Percentiles rank a stretch among this genome's conserved stretches.
Evolutionary conservation across 192 early-diverging fungal genomes (phyloP).

Genomic region (Coemansia reversa): DNA sequence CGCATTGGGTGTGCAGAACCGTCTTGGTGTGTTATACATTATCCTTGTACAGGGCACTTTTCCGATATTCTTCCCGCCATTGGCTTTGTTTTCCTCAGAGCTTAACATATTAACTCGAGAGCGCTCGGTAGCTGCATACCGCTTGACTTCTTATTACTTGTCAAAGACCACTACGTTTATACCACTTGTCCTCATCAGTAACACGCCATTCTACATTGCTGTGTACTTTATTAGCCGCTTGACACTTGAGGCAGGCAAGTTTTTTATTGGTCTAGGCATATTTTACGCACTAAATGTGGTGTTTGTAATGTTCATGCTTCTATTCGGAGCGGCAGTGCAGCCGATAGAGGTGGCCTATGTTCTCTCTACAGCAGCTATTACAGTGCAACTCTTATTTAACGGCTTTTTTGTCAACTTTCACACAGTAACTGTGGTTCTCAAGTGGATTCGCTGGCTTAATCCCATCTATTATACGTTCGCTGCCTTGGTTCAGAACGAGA

Average conservation of each 20-base stretch:
- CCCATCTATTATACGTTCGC: slow-evolving; percentile 46
- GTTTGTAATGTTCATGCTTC: slow-evolving; percentile 36
- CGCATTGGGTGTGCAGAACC: slow-evolving; percentile 49
- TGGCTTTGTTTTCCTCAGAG: slow-evolving; percentile 48
- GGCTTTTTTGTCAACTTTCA: slow-evolving; percentile 48
- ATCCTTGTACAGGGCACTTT: slow-evolving; percentile 58
- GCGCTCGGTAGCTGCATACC: slow-evolving; percentile 64
- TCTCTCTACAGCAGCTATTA: slow-evolving; percentile 36
- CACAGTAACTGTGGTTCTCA: slow-evolving; percentile 47
- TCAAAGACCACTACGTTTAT: slow-evolving; percentile 61
- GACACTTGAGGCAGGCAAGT: slow-evolving; percentile 45
- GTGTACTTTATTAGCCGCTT: slow-evolving; percentile 53
- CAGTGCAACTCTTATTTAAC: slow-evolving; percentile 52
- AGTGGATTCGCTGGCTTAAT: slow-evolving; percentile 56
- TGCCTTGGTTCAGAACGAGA: slow-evolving; percentile 48
- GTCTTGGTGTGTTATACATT: slow-evolving; percentile 52
- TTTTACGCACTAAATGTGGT: slow-evolving; percentile 42
- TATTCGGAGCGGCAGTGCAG: slow-evolving; percentile 46
- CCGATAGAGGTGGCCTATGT: slow-evolving; percentile 48
- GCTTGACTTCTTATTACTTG: slow-evolving; percentile 61
- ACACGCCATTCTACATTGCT: slow-evolving; percentile 44
- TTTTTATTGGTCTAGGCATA: slow-evolving; percentile 44
- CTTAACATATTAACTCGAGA: slow-evolving; percentile 63
- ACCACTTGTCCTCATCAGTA: slow-evolving; percentile 34
- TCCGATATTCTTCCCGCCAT: slow-evolving; percentile 59